These are phyloP conservation scores for Xylariaceae sp. DNA, from an alignment of 2,329 filamentous ascomycete genomes.

Conservation along the genomic window DNA sequence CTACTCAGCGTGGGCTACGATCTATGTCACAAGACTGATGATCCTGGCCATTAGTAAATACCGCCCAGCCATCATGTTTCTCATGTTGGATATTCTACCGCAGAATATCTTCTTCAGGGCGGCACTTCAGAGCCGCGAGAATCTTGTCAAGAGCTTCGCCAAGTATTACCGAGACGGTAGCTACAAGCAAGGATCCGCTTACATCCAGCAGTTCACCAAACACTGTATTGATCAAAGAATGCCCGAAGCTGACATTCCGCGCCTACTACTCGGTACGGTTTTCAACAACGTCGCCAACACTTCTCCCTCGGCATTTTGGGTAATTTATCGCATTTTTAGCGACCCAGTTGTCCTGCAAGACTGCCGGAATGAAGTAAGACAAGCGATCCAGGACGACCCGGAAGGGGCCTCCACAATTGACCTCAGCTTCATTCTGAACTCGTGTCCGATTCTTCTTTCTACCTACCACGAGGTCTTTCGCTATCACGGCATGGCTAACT, in stretches of 20 bases:
- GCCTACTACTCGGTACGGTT: slow-evolving; percentile 3
- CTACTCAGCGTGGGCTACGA: too few species aligned
- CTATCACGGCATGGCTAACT: background rate
- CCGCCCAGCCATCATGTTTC: slow-evolving; percentile 6
- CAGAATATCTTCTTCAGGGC: slow-evolving; percentile 7
- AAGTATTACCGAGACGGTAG: slow-evolving; percentile 7
- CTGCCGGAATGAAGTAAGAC: slow-evolving; percentile 9
- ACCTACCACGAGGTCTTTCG: slow-evolving; percentile 7
- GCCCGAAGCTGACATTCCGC: slow-evolving; percentile 9
- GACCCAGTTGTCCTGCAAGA: slow-evolving; percentile 14
- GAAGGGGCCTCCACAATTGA: slow-evolving; percentile 4
- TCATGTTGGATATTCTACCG: slow-evolving; percentile 10
- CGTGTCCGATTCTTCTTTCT: slow-evolving; percentile 4
- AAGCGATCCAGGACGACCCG: slow-evolving; percentile 3
- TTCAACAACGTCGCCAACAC: slow-evolving; percentile 17
- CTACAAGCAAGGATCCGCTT: slow-evolving; percentile 5
- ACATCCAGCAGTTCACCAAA: slow-evolving; percentile 6
- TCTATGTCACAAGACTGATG: too few species aligned
- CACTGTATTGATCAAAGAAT: slow-evolving; percentile 4
- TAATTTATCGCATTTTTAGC: slow-evolving; percentile 18
- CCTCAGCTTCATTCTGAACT: slow-evolving; percentile 1
- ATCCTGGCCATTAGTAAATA: slow-evolving; percentile 9
- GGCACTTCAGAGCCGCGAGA: slow-evolving; percentile 4
- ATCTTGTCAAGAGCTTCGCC: slow-evolving; percentile 7
- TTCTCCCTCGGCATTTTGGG: slow-evolving; percentile 19